Conservation (phyloP, 1,284 basidiomycete genomes). For the Tilletia caries region DNA sequence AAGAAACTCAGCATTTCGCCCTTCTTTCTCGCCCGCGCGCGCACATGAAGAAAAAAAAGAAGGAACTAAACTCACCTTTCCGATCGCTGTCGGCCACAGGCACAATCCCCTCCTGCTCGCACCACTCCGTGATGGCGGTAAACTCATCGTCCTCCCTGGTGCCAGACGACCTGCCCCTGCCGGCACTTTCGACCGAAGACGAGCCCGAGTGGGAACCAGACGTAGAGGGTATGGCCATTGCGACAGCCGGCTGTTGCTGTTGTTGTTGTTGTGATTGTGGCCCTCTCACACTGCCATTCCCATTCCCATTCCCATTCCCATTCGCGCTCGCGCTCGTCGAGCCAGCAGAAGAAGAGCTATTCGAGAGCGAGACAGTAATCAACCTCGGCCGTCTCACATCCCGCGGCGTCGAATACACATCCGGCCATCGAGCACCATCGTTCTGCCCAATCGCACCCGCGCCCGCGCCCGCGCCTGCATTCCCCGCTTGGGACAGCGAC, state of each 20-base stretch:
- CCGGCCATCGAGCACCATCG: conserved; percentile 19
- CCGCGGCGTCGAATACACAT: conserved; percentile 14
- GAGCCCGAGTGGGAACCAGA: neutral
- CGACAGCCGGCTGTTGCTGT: conserved; percentile 1
- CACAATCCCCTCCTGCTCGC: conserved; percentile 30
- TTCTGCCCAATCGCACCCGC: neutral
- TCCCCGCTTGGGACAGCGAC: conserved; percentile 15
- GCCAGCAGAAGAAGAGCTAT: neutral
- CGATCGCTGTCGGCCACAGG: conserved; percentile 35
- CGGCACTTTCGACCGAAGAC: neutral
- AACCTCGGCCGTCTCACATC: conserved; percentile 13
- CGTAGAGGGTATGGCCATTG: conserved; percentile 29
- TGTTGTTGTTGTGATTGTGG: neutral
- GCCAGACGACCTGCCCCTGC: too few species aligned
- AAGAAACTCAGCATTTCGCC: neutral
- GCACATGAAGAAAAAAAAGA: too few species aligned
- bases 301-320: too few species aligned
- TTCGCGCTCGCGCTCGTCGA: too few species aligned
- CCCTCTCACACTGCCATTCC: too few species aligned
- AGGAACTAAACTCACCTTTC: conserved; percentile 23
- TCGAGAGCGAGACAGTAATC: neutral
- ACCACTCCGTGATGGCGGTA: conserved; percentile 29
- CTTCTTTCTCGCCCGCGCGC: too few species aligned
- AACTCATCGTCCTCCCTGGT: conserved; percentile 41
- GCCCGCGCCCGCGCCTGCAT: neutral